Evolutionary conservation across 2,329 filamentous ascomycete species (phyloP).

Genomic region (Trichoderma lentiforme): DNA sequence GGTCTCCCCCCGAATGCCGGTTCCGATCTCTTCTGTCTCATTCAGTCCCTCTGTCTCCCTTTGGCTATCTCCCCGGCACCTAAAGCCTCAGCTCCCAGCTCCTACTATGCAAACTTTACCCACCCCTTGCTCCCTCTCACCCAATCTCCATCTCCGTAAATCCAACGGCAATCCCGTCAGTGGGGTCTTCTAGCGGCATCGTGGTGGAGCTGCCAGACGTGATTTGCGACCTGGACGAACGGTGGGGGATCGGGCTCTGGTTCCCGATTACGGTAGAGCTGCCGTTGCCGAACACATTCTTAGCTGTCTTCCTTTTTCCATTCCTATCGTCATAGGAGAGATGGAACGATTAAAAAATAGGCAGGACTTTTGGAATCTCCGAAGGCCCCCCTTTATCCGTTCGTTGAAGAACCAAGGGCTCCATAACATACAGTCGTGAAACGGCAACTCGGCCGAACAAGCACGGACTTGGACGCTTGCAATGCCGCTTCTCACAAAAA

Average conservation of each 20-base stretch:
- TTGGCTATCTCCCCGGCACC: background rate
- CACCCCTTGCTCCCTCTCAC: background rate
- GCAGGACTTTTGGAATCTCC: background rate
- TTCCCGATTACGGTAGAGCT: slow-evolving; percentile 8
- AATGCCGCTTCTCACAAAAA: background rate
- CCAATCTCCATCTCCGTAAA: background rate
- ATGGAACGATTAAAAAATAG: background rate
- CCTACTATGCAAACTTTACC: background rate
- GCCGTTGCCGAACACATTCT: background rate
- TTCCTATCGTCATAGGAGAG: background rate
- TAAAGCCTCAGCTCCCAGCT: background rate
- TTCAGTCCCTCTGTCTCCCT: background rate
- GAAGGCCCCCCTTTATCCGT: background rate
- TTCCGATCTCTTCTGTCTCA: background rate
- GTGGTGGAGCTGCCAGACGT: background rate
- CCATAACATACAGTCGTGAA: background rate
- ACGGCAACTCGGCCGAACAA: background rate
- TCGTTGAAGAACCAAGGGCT: background rate
- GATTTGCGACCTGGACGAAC: background rate
- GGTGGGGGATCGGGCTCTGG: background rate
- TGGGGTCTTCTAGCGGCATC: background rate
- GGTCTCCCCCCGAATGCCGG: background rate
- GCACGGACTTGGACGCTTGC: background rate
- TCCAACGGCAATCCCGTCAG: background rate
- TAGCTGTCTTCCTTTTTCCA: background rate